These are phyloP conservation scores for Phytophthora ohioensis DNA, from an alignment of 352 stramenopile species.

Conservation along the genomic window DNA sequence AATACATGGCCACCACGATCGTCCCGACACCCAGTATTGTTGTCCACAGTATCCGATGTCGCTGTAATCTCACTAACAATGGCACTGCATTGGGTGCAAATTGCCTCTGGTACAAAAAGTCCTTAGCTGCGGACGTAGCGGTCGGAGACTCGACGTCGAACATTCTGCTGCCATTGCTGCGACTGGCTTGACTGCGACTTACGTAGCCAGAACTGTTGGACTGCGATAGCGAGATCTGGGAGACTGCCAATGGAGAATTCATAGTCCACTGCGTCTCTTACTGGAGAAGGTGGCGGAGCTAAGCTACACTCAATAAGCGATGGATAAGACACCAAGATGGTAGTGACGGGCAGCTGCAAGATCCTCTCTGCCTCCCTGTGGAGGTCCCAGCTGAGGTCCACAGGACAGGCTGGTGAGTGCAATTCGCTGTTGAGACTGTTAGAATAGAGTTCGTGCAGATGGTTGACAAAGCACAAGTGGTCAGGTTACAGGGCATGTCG, in stretches of 20 bases:
- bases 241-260: conserved; percentile 72
- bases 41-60: conserved; percentile 46
- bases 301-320: neutral
- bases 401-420: conserved; percentile 43
- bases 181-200: conserved; percentile 27
- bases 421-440: conserved; percentile 23
- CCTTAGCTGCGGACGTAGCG: conserved; percentile 30
- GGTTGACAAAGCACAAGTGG: conserved; percentile 27
- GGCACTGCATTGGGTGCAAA: conserved; percentile 48
- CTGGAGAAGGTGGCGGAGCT: neutral
- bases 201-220: conserved; percentile 42
- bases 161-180: conserved; percentile 41
- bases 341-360: conserved; percentile 27
- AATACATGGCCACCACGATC: conserved; percentile 37
- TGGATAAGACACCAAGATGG: conserved; percentile 27
- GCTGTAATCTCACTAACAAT: conserved; percentile 51
- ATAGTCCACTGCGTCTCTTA: conserved; percentile 33
- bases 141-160: conserved; percentile 49
- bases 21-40: conserved; percentile 29
- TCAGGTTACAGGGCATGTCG: conserved; percentile 1
- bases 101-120: conserved; percentile 48
- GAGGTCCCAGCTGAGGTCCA: conserved; percentile 20
- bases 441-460: conserved; percentile 30
- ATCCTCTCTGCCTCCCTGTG: conserved; percentile 20
- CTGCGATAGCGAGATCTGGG: conserved; percentile 71